These are phyloP conservation scores for Neurospora crassa DNA, from an alignment of 2,329 filamentous ascomycete genomes.

Conservation along the genomic window DNA sequence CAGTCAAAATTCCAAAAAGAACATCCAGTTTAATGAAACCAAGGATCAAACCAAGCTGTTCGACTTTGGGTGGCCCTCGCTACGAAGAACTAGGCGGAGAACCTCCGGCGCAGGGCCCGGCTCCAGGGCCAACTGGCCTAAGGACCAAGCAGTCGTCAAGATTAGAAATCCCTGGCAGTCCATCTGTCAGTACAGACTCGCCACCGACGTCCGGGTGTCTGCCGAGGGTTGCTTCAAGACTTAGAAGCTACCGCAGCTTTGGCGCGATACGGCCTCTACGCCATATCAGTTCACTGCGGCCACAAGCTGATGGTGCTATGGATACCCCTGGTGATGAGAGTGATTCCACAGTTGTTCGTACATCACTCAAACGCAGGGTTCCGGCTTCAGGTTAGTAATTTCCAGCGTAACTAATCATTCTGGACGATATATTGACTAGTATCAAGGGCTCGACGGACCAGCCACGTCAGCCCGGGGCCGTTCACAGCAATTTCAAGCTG, in stretches of 20 bases:
- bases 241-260: constrained; percentile 7
- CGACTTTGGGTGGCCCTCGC: background rate
- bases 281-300: constrained; percentile 4
- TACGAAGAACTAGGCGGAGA: background rate
- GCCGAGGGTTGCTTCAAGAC: constrained; percentile 3
- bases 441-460: background rate
- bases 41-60: background rate
- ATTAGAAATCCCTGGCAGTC: background rate
- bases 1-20: constrained; percentile 8
- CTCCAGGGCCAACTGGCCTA: background rate
- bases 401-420: background rate
- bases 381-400: background rate
- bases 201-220: constrained; percentile 3
- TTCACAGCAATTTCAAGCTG: background rate
- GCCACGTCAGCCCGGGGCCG: background rate
- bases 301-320: constrained; percentile 1
- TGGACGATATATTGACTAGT: background rate
- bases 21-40: constrained; percentile 8
- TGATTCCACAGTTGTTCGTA: background rate
- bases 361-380: background rate
- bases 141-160: background rate
- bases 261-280: constrained; percentile 3
- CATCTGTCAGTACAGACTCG: background rate
- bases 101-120: background rate
- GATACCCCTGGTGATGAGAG: background rate